Conservation (phyloP, 345 rosid species). For the Salix viminalis region DNA sequence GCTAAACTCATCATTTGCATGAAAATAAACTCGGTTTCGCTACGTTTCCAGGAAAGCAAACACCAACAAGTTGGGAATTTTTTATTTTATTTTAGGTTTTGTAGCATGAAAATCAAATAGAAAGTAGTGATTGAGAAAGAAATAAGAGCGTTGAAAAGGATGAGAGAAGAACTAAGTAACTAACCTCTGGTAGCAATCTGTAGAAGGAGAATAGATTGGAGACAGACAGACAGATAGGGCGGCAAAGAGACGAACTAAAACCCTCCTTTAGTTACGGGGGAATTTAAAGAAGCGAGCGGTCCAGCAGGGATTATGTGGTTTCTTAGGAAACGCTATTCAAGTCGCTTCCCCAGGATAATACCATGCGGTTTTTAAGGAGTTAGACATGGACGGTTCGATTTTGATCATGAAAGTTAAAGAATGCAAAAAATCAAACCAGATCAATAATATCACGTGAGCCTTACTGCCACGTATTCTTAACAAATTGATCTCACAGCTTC, state of each 20-base stretch:
- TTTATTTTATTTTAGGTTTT: too few relatives aligned
- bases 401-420: too few relatives aligned
- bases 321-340: neutral
- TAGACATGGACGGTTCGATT: neutral
- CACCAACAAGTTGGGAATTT: neutral
- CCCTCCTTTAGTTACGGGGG: too few relatives aligned
- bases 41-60: neutral
- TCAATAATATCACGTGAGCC: too few relatives aligned
- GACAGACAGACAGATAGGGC: neutral
- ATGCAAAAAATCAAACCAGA: too few relatives aligned
- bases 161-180: neutral
- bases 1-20: neutral
- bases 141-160: neutral
- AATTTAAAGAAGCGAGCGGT: neutral
- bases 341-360: neutral
- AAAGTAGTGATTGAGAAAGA: neutral
- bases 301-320: neutral
- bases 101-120: neutral
- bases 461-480: too few relatives aligned
- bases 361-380: neutral
- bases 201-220: neutral
- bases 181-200: neutral
- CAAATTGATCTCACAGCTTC: too few relatives aligned
- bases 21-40: neutral
- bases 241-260: neutral